phyloP scores from a whole-genome alignment of 2,329 filamentous ascomycete species.

The Seiridium cupressi region DNA sequence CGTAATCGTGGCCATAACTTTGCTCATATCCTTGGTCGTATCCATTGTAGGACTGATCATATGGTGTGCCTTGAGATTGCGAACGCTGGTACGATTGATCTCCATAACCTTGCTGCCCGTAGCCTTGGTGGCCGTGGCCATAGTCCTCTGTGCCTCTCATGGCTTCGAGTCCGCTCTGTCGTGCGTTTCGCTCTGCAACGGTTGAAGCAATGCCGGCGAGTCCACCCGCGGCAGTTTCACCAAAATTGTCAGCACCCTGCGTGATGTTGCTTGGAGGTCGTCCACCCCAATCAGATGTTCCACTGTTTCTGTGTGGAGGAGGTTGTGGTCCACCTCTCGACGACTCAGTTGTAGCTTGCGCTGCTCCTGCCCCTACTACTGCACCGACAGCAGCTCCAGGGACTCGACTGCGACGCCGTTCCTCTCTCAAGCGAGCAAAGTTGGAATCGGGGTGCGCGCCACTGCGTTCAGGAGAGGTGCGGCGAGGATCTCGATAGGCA shows the following conservation, averaged over 20 bases:
- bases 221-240: conserved; percentile 60
- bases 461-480: conserved; percentile 14
- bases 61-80: conserved; percentile 11
- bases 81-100: not conserved
- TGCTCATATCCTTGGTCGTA: conserved; percentile 13
- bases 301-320: conserved; percentile 21
- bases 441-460: conserved; percentile 36
- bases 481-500: conserved; percentile 15
- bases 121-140: conserved; percentile 14
- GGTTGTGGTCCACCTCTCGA: conserved; percentile 23
- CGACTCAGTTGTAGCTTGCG: conserved; percentile 16
- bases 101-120: conserved; percentile 14
- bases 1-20: conserved; percentile 5
- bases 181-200: conserved; percentile 62
- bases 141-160: conserved; percentile 38
- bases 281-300: conserved; percentile 20
- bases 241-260: conserved; percentile 66
- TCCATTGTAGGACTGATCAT: conserved; percentile 16
- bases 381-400: conserved; percentile 16
- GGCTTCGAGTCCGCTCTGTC: conserved; percentile 64
- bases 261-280: conserved; percentile 44
- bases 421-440: conserved; percentile 31
- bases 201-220: conserved; percentile 67
- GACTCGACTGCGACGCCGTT: conserved; percentile 30
- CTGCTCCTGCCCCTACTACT: conserved; percentile 18